Evolutionary conservation across 208 protist genomes (phyloP).

Genomic region (Acanthamoeba castellanii): DNA sequence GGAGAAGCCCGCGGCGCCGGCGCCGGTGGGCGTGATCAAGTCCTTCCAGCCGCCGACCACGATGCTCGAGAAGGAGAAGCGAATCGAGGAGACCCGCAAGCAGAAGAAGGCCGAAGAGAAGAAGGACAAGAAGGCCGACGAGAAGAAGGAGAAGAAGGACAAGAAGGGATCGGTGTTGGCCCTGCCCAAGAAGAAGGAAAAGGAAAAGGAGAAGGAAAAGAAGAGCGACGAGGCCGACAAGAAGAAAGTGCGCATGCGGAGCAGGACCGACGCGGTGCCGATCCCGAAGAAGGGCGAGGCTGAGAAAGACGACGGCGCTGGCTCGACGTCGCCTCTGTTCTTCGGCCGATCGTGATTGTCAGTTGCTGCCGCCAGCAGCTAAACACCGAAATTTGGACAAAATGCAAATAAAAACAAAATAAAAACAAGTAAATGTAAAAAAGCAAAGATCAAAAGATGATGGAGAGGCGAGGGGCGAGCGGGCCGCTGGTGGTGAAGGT

Average conservation of each 20-base stretch:
- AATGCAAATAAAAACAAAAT: too few species aligned
- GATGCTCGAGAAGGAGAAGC: constrained; percentile 34
- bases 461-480: too few species aligned
- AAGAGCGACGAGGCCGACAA: neutral
- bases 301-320: neutral
- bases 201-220: constrained; percentile 26
- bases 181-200: neutral
- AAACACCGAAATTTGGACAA: too few species aligned
- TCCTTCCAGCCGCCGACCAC: constrained; percentile 4
- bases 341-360: neutral
- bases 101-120: neutral
- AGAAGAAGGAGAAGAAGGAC: neutral
- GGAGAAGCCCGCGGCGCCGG: neutral
- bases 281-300: neutral
- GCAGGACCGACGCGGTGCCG: neutral
- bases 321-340: neutral
- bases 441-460: too few species aligned
- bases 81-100: neutral
- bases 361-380: neutral
- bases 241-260: neutral
- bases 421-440: too few species aligned
- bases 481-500: neutral
- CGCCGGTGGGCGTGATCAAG: neutral
- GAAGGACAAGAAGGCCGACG: neutral
- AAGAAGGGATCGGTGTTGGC: neutral